Percentiles rank a stretch among this genome's conserved stretches.
Conservation (phyloP, 257 asterid species). For the Penstemon barbatus region DNA sequence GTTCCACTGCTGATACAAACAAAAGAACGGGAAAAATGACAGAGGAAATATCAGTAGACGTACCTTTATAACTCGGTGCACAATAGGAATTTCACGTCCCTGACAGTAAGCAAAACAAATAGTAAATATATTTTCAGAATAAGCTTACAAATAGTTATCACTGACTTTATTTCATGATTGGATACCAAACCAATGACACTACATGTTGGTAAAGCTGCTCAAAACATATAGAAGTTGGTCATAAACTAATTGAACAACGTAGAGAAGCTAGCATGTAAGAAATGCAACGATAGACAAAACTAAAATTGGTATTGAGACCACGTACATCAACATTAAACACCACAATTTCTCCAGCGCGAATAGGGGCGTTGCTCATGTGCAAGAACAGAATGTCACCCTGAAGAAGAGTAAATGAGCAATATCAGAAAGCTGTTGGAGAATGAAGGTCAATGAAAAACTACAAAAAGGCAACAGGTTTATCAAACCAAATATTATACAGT, state of each 20-base stretch:
- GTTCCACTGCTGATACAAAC: too few species aligned
- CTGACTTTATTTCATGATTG: neutral
- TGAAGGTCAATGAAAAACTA: too few species aligned
- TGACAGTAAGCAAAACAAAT: slow-evolving; percentile 29
- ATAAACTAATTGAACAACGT: neutral
- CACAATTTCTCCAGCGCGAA: slow-evolving; percentile 93
- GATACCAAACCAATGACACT: neutral
- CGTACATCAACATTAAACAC: slow-evolving; percentile 82
- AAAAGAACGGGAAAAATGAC: too few species aligned
- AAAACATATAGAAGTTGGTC: neutral
- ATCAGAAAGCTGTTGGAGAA: neutral
- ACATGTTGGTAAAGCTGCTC: neutral
- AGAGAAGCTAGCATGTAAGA: neutral
- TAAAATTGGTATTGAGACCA: neutral
- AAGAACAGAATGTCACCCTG: slow-evolving; percentile 98
- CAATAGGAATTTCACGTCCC: slow-evolving; percentile 67
- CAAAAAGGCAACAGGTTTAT: too few species aligned
- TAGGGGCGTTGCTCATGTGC: slow-evolving; percentile 72
- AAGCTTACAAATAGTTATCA: neutral
- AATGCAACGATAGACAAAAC: neutral
- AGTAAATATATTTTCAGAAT: neutral
- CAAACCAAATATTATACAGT: too few species aligned
- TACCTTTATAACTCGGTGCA: slow-evolving; percentile 84
- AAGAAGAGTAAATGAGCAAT: slow-evolving; percentile 12
- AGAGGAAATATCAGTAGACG: neutral